phyloP scores from a whole-genome alignment of 2,329 filamentous ascomycete species.

The Exutisphaerella laricina region DNA sequence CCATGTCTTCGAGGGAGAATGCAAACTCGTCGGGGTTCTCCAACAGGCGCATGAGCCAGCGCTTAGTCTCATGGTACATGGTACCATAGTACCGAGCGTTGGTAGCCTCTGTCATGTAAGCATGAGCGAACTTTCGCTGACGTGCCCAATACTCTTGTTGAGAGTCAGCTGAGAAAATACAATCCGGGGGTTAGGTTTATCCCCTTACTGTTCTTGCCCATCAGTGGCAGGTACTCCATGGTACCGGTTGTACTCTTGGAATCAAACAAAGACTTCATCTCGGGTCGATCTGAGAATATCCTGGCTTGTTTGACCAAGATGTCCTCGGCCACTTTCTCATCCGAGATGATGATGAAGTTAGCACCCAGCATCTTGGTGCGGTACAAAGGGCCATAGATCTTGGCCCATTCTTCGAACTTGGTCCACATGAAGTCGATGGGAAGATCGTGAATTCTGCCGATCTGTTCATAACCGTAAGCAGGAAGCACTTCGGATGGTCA shows the following conservation, averaged over 20 bases:
- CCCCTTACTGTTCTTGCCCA: constrained; percentile 51
- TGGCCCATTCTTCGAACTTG: constrained; percentile 45
- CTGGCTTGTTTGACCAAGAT: constrained; percentile 49
- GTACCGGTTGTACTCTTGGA: constrained; percentile 51
- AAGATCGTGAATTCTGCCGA: constrained; percentile 43
- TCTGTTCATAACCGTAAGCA: not conserved
- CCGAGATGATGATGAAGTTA: constrained; percentile 46
- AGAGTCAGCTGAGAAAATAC: constrained; percentile 1
- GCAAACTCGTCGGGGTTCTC: constrained; percentile 48
- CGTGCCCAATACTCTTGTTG: constrained; percentile 49
- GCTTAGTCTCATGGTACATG: constrained; percentile 51
- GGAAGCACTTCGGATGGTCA: not conserved
- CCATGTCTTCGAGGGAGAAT: constrained; percentile 51
- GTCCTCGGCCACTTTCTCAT: constrained; percentile 50
- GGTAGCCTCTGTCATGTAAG: constrained; percentile 45
- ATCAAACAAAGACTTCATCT: constrained; percentile 49
- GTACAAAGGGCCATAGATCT: constrained; percentile 33
- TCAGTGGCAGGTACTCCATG: constrained; percentile 53
- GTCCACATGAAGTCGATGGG: constrained; percentile 49
- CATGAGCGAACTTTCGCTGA: constrained; percentile 49
- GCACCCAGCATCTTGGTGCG: constrained; percentile 35
- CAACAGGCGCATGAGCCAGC: constrained; percentile 48
- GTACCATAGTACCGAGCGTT: constrained; percentile 43
- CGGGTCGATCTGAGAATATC: constrained; percentile 48
- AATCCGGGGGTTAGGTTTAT: no score